Evolutionary conservation across 2,329 filamentous ascomycete species (phyloP).

Genomic region (Cadophora sp.): DNA sequence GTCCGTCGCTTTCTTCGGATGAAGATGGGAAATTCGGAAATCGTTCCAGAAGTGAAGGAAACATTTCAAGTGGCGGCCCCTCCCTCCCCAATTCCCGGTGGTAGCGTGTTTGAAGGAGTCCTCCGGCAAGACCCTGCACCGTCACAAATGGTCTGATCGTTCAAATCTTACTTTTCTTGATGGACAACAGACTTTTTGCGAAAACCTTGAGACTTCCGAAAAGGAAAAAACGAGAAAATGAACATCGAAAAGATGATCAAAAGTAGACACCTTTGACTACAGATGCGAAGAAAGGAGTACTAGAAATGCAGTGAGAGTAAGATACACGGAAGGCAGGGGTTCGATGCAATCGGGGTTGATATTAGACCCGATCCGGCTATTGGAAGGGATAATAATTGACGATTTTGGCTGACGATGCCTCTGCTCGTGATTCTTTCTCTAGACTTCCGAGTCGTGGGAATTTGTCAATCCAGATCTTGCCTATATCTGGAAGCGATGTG

Average conservation of each 20-base stretch:
- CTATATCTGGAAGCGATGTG: conserved; percentile 11
- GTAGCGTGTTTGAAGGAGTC: conserved; percentile 34
- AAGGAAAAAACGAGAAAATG: not conserved
- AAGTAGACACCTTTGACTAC: not conserved
- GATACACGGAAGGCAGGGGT: not conserved
- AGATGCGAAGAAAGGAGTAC: not conserved
- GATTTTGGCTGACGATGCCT: conserved; percentile 1
- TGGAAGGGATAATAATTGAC: conserved; percentile 1
- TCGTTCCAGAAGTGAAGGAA: conserved; percentile 9
- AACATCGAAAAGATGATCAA: not conserved
- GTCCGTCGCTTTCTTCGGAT: conserved; percentile 3
- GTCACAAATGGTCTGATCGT: conserved; percentile 27
- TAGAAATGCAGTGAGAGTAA: not conserved
- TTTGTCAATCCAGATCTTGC: conserved; percentile 2
- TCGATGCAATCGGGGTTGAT: not conserved
- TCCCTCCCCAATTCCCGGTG: conserved; percentile 21
- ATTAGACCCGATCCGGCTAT: conserved; percentile 10
- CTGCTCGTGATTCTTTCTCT: conserved; percentile 4
- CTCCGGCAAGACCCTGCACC: conserved; percentile 21
- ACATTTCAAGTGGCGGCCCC: conserved; percentile 15
- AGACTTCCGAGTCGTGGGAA: conserved; percentile 4
- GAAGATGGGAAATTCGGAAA: conserved; percentile 16
- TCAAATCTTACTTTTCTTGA: conserved; percentile 25
- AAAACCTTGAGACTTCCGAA: not conserved
- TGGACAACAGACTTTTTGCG: not conserved